Evolutionary conservation across 2,329 filamentous ascomycete genomes (phyloP).

Genomic region (Claviceps sp.): DNA sequence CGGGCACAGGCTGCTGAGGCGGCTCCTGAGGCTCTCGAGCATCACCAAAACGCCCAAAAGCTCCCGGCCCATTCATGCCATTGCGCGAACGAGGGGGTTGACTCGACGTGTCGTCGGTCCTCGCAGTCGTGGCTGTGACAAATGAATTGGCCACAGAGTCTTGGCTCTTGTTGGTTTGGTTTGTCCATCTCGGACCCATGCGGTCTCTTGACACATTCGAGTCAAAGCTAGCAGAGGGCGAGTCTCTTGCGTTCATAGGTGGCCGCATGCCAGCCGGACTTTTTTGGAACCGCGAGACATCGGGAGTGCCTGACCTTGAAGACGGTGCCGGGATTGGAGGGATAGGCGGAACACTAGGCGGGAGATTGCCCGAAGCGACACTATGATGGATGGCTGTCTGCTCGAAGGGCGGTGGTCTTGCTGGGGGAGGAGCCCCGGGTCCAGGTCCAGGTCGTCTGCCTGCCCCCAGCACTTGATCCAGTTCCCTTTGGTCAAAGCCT

Average conservation of each 20-base stretch:
- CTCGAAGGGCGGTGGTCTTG: conserved; percentile 16
- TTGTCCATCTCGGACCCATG: conserved; percentile 31
- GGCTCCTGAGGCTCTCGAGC: conserved; percentile 9
- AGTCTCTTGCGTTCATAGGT: conserved; percentile 28
- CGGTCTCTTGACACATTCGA: conserved; percentile 26
- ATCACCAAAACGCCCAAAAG: conserved; percentile 23
- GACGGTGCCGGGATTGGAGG: conserved; percentile 9
- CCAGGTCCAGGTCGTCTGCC: conserved; percentile 26
- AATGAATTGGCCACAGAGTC: conserved; percentile 40
- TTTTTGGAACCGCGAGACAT: conserved; percentile 16
- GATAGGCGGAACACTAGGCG: conserved; percentile 5
- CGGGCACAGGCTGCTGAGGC: conserved; percentile 6
- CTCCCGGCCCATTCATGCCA: conserved; percentile 27
- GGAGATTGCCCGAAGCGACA: conserved; percentile 8
- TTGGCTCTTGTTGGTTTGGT: conserved; percentile 41
- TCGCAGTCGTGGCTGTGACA: conserved; percentile 14
- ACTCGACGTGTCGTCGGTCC: conserved; percentile 38
- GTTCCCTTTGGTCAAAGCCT: conserved; percentile 71
- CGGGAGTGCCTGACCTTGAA: conserved; percentile 10
- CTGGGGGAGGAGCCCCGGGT: conserved; percentile 6
- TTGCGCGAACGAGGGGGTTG: conserved; percentile 40
- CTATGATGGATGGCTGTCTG: conserved; percentile 11
- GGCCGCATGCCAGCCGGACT: conserved; percentile 17
- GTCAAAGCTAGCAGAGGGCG: conserved; percentile 39
- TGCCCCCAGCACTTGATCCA: conserved; percentile 58